Percentiles rank a stretch among this genome's conserved stretches.
These are phyloP conservation scores for Magnaporthales sp. DNA, from an alignment of 2,329 filamentous ascomycete species.

Conservation along the genomic window DNA sequence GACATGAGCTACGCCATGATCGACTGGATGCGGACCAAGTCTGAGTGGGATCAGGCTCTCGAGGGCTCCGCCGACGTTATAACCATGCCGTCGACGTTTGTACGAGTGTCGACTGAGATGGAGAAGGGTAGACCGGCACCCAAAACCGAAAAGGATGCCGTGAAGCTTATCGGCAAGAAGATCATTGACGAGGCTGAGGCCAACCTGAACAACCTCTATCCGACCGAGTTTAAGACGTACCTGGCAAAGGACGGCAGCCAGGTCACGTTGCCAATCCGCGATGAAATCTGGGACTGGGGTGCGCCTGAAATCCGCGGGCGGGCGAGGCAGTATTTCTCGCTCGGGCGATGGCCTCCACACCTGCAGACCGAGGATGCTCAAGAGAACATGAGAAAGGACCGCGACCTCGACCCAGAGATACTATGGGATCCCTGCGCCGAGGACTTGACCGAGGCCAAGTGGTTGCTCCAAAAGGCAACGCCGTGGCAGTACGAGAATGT, in stretches of 20 bases:
- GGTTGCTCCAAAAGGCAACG: constrained; percentile 14
- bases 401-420: constrained; percentile 16
- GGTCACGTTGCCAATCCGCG: constrained; percentile 13
- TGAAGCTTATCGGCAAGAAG: constrained; percentile 23
- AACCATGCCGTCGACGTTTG: constrained; percentile 15
- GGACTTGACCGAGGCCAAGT: constrained; percentile 16
- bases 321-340: constrained; percentile 28
- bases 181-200: constrained; percentile 34
- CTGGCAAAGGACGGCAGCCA: constrained; percentile 12
- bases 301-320: constrained; percentile 13
- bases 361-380: constrained; percentile 24
- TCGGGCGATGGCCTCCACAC: constrained; percentile 39
- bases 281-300: constrained; percentile 28
- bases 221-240: constrained; percentile 9
- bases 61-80: background rate
- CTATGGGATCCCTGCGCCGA: constrained; percentile 18
- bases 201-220: constrained; percentile 33
- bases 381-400: constrained; percentile 18
- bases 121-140: constrained; percentile 16
- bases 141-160: constrained; percentile 18
- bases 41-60: constrained; percentile 4
- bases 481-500: constrained; percentile 15
- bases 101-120: background rate
- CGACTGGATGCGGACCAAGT: constrained; percentile 6
- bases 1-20: constrained; percentile 3